Conservation (phyloP, 352 stramenopile genomes). For the Globisporangium middletonii region DNA sequence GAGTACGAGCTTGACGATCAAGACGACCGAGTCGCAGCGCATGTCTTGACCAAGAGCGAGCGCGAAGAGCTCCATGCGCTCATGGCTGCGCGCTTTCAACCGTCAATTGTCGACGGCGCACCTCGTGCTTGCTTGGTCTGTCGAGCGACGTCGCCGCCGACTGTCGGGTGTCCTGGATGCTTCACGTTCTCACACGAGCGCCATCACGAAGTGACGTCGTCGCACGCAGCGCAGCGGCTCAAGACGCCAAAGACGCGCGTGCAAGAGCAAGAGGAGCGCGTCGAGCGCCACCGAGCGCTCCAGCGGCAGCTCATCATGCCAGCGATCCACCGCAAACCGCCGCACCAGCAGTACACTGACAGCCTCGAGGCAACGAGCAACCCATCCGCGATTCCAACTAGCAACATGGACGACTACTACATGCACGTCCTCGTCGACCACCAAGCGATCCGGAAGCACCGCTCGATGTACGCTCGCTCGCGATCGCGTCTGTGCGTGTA, state of each 20-base stretch:
- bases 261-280: slow-evolving; percentile 36
- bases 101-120: background rate
- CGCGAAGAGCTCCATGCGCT: slow-evolving; percentile 26
- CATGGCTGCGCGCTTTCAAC: slow-evolving; percentile 23
- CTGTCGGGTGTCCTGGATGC: slow-evolving; percentile 55
- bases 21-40: slow-evolving; percentile 4
- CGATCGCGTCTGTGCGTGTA: background rate
- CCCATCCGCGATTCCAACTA: background rate
- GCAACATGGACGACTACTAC: slow-evolving; percentile 34
- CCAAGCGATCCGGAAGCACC: slow-evolving; percentile 49
- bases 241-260: slow-evolving; percentile 48
- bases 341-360: background rate
- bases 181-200: slow-evolving; percentile 46
- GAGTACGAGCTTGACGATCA: slow-evolving; percentile 19
- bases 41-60: slow-evolving; percentile 18
- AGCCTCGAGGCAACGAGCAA: background rate
- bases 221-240: slow-evolving; percentile 33
- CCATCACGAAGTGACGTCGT: slow-evolving; percentile 26
- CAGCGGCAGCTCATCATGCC: slow-evolving; percentile 47
- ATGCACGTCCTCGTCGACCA: slow-evolving; percentile 39
- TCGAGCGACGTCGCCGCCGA: slow-evolving; percentile 15
- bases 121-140: slow-evolving; percentile 26
- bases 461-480: slow-evolving; percentile 34
- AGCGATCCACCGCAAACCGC: slow-evolving; percentile 12
- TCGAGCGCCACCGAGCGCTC: slow-evolving; percentile 36